phyloP scores from a whole-genome alignment of 176 grass and related monocot genomes.

The Oropetium thomaeum region DNA sequence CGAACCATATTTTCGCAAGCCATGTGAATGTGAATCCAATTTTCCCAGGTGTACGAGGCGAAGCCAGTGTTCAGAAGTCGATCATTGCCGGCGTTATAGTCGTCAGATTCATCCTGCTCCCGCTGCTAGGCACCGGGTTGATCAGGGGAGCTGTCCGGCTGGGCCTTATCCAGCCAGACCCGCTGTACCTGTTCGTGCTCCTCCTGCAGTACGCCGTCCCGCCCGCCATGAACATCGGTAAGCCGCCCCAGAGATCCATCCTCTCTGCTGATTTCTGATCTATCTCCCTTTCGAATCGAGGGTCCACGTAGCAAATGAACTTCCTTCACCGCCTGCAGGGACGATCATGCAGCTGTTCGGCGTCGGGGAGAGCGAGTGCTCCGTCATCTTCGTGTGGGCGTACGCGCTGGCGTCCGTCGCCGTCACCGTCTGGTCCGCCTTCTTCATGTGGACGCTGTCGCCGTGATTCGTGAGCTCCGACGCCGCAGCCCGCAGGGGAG shows the following conservation, averaged over 20 bases:
- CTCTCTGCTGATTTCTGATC: neutral
- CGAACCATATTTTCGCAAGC: neutral
- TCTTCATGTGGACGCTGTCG: constrained; percentile 83
- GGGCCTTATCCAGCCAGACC: constrained; percentile 62
- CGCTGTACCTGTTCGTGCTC: constrained; percentile 87
- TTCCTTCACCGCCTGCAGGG: constrained; percentile 34
- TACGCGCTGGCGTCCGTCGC: constrained; percentile 72
- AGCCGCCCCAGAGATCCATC: neutral
- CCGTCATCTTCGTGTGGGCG: constrained; percentile 84
- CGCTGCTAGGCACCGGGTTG: constrained; percentile 50
- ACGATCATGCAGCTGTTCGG: constrained; percentile 82
- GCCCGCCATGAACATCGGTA: constrained; percentile 89
- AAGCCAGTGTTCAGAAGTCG: constrained; percentile 38
- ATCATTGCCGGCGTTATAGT: constrained; percentile 52
- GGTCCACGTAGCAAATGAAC: neutral
- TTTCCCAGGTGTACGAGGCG: constrained; percentile 52
- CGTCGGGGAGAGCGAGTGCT: constrained; percentile 71
- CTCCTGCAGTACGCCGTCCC: constrained; percentile 81
- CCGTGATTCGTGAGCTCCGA: constrained; percentile 39
- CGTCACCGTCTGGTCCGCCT: constrained; percentile 74
- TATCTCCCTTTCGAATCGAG: neutral
- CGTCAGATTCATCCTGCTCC: constrained; percentile 73
- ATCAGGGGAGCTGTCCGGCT: constrained; percentile 51
- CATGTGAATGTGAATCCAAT: neutral
- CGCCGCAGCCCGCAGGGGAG: too few relatives aligned